Conservation (phyloP, 78 protist genomes). For the Pigoraptor vietnamica region DNA sequence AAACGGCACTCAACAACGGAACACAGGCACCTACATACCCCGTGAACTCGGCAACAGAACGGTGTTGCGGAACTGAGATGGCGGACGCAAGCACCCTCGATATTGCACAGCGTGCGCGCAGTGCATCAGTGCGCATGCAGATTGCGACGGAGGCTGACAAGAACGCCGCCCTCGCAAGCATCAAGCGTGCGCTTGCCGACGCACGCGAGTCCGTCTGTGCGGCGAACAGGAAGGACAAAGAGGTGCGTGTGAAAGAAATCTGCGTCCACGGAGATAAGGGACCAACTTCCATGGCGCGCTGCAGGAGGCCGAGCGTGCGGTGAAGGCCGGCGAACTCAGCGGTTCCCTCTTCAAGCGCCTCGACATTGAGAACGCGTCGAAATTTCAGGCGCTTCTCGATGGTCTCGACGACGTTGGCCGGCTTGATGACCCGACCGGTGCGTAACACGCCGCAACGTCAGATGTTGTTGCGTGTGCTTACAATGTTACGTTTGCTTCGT, state of each 20-base stretch:
- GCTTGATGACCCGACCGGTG: constrained; percentile 28
- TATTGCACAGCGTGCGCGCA: background rate
- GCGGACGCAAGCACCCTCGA: background rate
- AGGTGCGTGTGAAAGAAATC: background rate
- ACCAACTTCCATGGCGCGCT: background rate
- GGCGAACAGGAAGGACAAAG: constrained; percentile 16
- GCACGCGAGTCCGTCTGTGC: background rate
- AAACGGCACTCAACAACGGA: too few species aligned
- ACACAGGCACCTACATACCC: too few species aligned
- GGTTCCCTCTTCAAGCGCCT: constrained; percentile 27
- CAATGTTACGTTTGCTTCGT: too few species aligned
- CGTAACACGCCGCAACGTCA: too few species aligned
- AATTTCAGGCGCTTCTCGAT: background rate
- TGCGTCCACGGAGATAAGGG: background rate
- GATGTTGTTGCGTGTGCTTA: too few species aligned
- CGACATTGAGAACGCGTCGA: constrained; percentile 10
- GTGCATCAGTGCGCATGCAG: background rate
- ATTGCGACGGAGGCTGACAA: background rate
- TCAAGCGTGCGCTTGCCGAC: background rate
- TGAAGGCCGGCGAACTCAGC: constrained; percentile 5
- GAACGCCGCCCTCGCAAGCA: background rate
- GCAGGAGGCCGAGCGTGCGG: constrained; percentile 27
- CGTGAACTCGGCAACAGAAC: too few species aligned
- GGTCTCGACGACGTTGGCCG: constrained; percentile 22
- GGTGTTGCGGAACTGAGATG: too few species aligned